A percentile compares a stretch with the other conserved stretches of the same genome.
These are phyloP conservation scores for Fusarium phyllophilum DNA, from an alignment of 2,329 filamentous ascomycete genomes.

Conservation along the genomic window DNA sequence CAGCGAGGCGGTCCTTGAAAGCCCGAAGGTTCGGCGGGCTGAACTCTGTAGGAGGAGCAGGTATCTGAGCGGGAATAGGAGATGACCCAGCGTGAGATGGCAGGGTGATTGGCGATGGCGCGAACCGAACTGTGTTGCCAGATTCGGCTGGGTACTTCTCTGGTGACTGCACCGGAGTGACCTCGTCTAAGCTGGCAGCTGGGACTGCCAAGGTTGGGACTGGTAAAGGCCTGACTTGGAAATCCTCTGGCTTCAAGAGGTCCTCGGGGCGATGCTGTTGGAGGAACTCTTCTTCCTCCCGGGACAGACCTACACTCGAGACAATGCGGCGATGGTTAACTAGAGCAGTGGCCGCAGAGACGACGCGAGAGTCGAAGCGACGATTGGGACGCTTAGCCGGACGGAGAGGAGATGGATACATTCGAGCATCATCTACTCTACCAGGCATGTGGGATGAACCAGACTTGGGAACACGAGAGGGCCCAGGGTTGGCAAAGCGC, in stretches of 20 bases:
- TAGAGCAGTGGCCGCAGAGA: background rate
- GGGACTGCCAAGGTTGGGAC: background rate
- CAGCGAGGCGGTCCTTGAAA: conserved; percentile 20
- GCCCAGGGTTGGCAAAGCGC: background rate
- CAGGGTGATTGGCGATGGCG: background rate
- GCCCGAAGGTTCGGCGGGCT: background rate
- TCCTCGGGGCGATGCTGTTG: background rate
- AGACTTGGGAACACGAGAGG: background rate
- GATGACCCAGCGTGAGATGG: conserved; percentile 10
- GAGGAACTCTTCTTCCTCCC: background rate
- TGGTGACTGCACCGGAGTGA: conserved; percentile 11
- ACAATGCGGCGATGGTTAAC: background rate
- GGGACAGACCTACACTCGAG: background rate
- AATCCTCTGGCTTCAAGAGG: background rate
- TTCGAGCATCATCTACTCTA: background rate
- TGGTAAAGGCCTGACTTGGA: background rate
- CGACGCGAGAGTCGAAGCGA: background rate
- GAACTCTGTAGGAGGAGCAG: conserved; percentile 1
- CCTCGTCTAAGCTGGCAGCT: background rate
- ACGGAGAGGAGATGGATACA: background rate
- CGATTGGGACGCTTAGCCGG: conserved; percentile 14
- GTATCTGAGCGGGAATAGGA: background rate
- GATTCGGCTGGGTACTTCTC: background rate
- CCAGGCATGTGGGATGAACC: background rate
- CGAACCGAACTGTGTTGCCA: conserved; percentile 7